phyloP scores from a whole-genome alignment of 352 stramenopile species.

The Globisporangium cederbergense region DNA sequence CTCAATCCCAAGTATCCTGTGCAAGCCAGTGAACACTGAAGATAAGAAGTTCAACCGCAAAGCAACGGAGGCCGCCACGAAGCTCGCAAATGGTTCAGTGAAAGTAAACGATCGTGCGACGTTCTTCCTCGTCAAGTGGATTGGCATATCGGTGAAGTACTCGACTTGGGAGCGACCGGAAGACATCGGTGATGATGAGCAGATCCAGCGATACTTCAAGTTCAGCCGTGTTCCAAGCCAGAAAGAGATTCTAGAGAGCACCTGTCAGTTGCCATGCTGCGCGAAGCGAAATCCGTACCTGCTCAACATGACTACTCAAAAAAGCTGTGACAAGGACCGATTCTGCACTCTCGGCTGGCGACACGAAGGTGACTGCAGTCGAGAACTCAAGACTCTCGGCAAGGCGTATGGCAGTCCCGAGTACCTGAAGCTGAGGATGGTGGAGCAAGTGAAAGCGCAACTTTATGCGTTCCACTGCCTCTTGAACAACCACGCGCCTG shows the following conservation, averaged over 20 bases:
- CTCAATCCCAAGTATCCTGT: conserved; percentile 53
- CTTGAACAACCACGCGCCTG: conserved; percentile 83
- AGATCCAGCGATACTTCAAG: conserved; percentile 89
- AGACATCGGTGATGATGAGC: conserved; percentile 86
- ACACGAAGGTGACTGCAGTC: conserved; percentile 76
- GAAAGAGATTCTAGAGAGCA: conserved; percentile 81
- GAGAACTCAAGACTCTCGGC: conserved; percentile 66
- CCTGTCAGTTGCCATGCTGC: conserved; percentile 84
- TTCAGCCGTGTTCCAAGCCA: conserved; percentile 77
- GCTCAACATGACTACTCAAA: conserved; percentile 37
- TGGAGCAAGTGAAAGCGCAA: conserved; percentile 86
- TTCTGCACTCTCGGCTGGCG: conserved; percentile 80
- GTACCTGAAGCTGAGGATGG: conserved; percentile 71
- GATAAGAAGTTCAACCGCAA: conserved; percentile 80
- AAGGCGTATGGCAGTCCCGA: conserved; percentile 63
- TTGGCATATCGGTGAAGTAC: conserved; percentile 79
- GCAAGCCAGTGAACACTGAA: conserved; percentile 28
- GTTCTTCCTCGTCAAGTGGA: conserved; percentile 88
- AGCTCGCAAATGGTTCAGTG: conserved; percentile 8
- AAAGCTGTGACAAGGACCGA: conserved; percentile 73
- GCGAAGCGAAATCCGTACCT: conserved; percentile 72
- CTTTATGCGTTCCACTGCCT: conserved; percentile 87
- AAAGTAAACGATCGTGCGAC: conserved; percentile 45
- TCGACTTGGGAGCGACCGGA: conserved; percentile 87
- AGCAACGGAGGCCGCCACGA: conserved; percentile 18